A percentile compares a stretch with the other conserved stretches of the same genome.
Evolutionary conservation across 768 basidiomycete genomes (phyloP).

Genomic region (Tricholoma hemisulphureum): DNA sequence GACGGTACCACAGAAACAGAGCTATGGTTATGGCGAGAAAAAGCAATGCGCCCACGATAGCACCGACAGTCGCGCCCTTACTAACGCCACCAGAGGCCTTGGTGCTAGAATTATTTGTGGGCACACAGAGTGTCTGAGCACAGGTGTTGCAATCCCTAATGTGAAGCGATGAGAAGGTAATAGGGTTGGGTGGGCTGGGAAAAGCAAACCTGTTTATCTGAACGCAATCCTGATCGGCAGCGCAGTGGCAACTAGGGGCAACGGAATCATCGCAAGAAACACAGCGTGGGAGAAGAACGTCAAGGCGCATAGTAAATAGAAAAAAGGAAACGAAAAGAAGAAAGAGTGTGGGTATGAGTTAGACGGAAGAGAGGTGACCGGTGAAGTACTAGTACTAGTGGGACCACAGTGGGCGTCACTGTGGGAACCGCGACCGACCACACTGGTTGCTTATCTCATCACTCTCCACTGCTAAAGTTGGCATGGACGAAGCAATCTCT

Average conservation of each 20-base stretch:
- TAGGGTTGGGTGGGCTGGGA: background rate
- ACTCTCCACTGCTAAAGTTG: background rate
- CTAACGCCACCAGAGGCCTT: constrained; percentile 45
- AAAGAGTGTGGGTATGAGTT: constrained; percentile 28
- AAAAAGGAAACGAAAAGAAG: constrained; percentile 15
- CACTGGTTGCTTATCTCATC: constrained; percentile 4
- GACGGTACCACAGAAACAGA: constrained; percentile 65
- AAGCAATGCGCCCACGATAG: constrained; percentile 61
- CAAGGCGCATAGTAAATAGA: constrained; percentile 30
- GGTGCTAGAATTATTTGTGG: constrained; percentile 20
- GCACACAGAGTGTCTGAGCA: constrained; percentile 50
- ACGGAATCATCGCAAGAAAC: constrained; percentile 49
- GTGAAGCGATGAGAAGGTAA: constrained; percentile 4
- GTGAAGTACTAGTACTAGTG: no score
- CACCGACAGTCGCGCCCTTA: constrained; percentile 73
- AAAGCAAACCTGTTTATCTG: constrained; percentile 55
- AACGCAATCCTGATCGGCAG: constrained; percentile 54
- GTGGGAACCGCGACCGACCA: constrained; percentile 17
- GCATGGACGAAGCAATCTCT: constrained; percentile 35
- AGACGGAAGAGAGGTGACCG: constrained; percentile 19
- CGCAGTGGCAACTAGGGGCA: constrained; percentile 46
- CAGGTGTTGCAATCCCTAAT: constrained; percentile 61
- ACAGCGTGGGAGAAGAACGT: constrained; percentile 46
- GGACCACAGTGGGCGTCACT: no score
- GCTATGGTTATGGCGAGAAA: constrained; percentile 53